Percentiles rank a stretch among this genome's conserved stretches.
Conservation (phyloP, 1,284 basidiomycete genomes). For the Sporisorium graminicola region DNA sequence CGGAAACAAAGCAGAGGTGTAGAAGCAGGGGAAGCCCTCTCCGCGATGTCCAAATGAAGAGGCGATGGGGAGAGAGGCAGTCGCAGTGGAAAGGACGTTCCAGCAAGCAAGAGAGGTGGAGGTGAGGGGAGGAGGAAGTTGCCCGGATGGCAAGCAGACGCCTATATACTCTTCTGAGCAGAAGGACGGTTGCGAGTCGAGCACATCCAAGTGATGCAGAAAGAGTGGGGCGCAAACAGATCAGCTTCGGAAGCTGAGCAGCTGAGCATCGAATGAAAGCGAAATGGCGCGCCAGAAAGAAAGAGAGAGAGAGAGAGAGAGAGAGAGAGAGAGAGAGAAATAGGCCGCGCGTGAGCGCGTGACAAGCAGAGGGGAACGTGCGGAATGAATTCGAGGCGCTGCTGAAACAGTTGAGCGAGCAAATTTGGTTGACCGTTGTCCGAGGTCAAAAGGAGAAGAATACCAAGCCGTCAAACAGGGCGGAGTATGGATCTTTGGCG, state of each 20-base stretch:
- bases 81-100: neutral
- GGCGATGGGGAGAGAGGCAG: conserved; percentile 3
- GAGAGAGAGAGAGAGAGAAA: too few species aligned
- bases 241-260: neutral
- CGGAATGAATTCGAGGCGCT: conserved; percentile 1
- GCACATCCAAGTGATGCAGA: neutral
- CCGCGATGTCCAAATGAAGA: neutral
- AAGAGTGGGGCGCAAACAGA: neutral
- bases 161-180: conserved; percentile 14
- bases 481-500: conserved; percentile 14
- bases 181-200: neutral
- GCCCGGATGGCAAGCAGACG: neutral
- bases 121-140: neutral
- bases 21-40: neutral
- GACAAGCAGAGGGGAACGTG: neutral
- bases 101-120: neutral
- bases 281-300: neutral
- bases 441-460: neutral
- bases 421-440: neutral
- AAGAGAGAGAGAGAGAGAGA: too few species aligned
- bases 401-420: neutral
- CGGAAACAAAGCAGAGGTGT: neutral
- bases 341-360: too few species aligned
- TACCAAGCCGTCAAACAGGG: conserved; percentile 47
- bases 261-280: neutral